A percentile compares a stretch with the other conserved stretches of the same genome.
Evolutionary conservation across 495 filamentous ascomycete genomes (phyloP).

Genomic region (Penicillium paxilli): DNA sequence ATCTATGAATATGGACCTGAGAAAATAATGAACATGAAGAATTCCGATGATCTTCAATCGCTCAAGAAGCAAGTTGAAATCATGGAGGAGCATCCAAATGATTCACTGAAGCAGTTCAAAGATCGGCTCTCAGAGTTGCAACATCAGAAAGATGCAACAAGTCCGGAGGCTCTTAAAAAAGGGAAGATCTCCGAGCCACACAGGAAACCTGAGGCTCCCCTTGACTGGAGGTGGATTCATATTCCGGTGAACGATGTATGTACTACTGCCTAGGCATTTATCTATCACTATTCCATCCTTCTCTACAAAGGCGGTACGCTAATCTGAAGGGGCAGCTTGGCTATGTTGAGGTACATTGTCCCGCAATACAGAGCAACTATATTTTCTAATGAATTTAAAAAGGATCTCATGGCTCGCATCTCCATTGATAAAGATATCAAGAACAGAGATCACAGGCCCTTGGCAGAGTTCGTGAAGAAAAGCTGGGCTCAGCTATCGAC

Average conservation of each 20-base stretch:
- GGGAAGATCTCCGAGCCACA: not conserved
- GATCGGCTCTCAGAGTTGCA: not conserved
- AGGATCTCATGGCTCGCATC: conserved; percentile 17
- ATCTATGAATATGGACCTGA: conserved; percentile 12
- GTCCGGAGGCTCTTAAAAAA: not conserved
- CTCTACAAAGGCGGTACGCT: too few species aligned
- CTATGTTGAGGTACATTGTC: too few species aligned
- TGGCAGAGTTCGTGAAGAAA: conserved; percentile 5
- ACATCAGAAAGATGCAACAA: not conserved
- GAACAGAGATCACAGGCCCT: conserved; percentile 2
- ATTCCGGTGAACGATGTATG: conserved; percentile 16
- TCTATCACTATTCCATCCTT: too few species aligned
- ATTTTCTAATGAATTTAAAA: too few species aligned
- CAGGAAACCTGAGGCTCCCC: not conserved
- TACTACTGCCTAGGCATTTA: not conserved
- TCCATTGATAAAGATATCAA: conserved; percentile 7
- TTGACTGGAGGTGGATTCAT: conserved; percentile 14
- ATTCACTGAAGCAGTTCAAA: not conserved
- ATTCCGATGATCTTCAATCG: not conserved
- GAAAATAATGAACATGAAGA: conserved; percentile 1
- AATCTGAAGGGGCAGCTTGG: not conserved
- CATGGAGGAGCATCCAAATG: not conserved
- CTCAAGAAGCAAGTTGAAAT: not conserved
- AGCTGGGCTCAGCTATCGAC: conserved; percentile 9
- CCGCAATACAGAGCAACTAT: not conserved